Evolutionary conservation across 306 rosid genomes (phyloP).

Genomic region (Quercus wislizeni): DNA sequence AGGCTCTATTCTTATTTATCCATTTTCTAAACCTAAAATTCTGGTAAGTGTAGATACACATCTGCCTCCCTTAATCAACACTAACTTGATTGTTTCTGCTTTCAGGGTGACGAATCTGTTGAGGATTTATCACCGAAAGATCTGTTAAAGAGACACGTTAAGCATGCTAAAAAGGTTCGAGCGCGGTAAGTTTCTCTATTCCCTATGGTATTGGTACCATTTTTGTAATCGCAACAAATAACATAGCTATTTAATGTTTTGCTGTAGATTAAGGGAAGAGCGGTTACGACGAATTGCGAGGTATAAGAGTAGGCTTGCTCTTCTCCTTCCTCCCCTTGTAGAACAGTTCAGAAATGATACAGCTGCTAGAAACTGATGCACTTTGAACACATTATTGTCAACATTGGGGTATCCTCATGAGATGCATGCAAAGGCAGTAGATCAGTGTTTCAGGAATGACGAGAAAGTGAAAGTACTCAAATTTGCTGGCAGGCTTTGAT

Average conservation of each 20-base stretch:
- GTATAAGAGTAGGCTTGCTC: constrained; percentile 81
- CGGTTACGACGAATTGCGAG: constrained; percentile 66
- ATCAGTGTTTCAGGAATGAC: background rate
- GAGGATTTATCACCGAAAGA: constrained; percentile 45
- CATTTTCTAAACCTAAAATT: background rate
- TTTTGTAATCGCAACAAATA: constrained; percentile 8
- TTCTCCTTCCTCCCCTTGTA: constrained; percentile 73
- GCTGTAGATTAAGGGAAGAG: constrained; percentile 64
- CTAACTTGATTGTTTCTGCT: constrained; percentile 18
- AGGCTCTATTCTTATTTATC: constrained; percentile 9
- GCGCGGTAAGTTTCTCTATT: constrained; percentile 48
- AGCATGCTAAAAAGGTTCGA: constrained; percentile 83
- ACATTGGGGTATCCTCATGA: background rate
- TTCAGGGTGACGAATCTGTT: constrained; percentile 58
- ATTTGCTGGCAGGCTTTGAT: background rate
- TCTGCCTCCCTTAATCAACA: constrained; percentile 9
- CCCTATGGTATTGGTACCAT: background rate
- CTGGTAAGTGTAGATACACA: background rate
- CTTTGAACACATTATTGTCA: constrained; percentile 7
- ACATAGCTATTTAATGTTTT: constrained; percentile 2
- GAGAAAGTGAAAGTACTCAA: background rate
- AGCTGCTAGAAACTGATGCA: constrained; percentile 52
- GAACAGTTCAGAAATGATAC: constrained; percentile 65
- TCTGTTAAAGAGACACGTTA: constrained; percentile 64
- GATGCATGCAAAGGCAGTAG: background rate